These are phyloP conservation scores for Protomyces macrosporus DNA, from an alignment of 1,139 yeast species.

Conservation along the genomic window DNA sequence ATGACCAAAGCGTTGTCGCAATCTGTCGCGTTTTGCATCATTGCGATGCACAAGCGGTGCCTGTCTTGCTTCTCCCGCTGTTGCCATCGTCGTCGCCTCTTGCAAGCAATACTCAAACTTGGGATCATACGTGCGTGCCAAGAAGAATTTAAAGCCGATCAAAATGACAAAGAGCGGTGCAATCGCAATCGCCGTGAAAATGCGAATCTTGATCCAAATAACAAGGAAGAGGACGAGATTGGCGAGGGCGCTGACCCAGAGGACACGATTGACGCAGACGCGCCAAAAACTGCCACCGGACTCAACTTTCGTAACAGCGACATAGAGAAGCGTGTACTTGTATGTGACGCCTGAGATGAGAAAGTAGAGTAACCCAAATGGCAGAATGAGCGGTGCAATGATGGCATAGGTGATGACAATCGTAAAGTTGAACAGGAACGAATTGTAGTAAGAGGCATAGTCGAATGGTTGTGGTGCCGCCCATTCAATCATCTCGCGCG, in stretches of 20 bases:
- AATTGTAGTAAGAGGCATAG: slow-evolving; percentile 40
- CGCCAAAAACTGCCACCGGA: slow-evolving; percentile 44
- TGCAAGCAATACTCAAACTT: slow-evolving; percentile 38
- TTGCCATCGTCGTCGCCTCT: slow-evolving; percentile 32
- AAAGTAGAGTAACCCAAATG: slow-evolving; percentile 39
- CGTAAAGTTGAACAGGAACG: slow-evolving; percentile 40
- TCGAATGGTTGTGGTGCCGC: slow-evolving; percentile 41
- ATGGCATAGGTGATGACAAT: slow-evolving; percentile 42
- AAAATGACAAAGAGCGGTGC: slow-evolving; percentile 38
- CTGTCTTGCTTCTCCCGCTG: slow-evolving; percentile 29
- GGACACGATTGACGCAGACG: slow-evolving; percentile 38
- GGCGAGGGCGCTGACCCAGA: slow-evolving; percentile 41
- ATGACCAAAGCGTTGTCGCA: slow-evolving; percentile 37
- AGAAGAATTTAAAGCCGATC: slow-evolving; percentile 37
- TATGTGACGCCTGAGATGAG: slow-evolving; percentile 38
- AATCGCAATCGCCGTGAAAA: slow-evolving; percentile 36
- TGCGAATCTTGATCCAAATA: slow-evolving; percentile 37
- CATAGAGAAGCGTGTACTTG: slow-evolving; percentile 41
- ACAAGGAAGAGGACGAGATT: slow-evolving; percentile 40
- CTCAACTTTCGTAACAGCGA: slow-evolving; percentile 42
- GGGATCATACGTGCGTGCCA: slow-evolving; percentile 33
- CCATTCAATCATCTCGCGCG: slow-evolving; percentile 40
- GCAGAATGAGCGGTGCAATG: slow-evolving; percentile 42
- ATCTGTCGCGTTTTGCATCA: slow-evolving; percentile 31
- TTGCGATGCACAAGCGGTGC: slow-evolving; percentile 23